Base-by-base conservation (phyloP, 2,329 filamentous ascomycete genomes). In the Celoporthe dispersa region DNA sequence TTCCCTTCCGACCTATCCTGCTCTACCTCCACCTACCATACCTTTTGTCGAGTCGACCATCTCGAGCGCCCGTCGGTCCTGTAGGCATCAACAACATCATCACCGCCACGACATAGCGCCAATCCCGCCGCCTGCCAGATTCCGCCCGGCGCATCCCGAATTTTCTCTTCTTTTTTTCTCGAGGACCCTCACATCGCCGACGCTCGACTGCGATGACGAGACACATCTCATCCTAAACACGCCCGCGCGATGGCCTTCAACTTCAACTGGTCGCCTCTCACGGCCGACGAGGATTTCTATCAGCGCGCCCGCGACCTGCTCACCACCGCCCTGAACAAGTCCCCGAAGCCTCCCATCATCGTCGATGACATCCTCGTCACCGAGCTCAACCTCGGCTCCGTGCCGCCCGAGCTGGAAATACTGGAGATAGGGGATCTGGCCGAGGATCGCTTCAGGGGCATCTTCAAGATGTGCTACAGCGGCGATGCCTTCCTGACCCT, bases 261-360 rank as follows among this genome's bases (percentile, higher is more conserved):
- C 87, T 99, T 99, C 92, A 98, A 98, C 93, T 99, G 96, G 96
- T 97, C 94, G 88, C 96, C 96, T 79, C 88, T 99, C 75, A 96
- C 97, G 84, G 95, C 95, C 79, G 96, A 98, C 84, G 95, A 93
- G 78, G 89, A 90, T 76, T 96, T 96, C 82, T 95, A 95, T 83
- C 89, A 92, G 79, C 92, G 94, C 76, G 95, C 96, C 66, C 92
- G 94, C 80, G 94, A 98, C 80, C 92, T 98, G 81, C 88, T 99
- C 76, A 99, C 96, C 35, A 91, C 93, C 70, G 96, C 96, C 48
- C 87, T 99, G 77, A 99, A 99, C 87, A 98, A 98, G 83, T 96
- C 93, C 68, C 94, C 95, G 53, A 98, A 98, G 79, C 96, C 96
- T 69, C 96, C 96, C 71, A 98, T 98, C 79, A 99, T 99, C 79